Base-by-base conservation (phyloP, 441 rosid genomes). In the Populus hybrid region DNA sequence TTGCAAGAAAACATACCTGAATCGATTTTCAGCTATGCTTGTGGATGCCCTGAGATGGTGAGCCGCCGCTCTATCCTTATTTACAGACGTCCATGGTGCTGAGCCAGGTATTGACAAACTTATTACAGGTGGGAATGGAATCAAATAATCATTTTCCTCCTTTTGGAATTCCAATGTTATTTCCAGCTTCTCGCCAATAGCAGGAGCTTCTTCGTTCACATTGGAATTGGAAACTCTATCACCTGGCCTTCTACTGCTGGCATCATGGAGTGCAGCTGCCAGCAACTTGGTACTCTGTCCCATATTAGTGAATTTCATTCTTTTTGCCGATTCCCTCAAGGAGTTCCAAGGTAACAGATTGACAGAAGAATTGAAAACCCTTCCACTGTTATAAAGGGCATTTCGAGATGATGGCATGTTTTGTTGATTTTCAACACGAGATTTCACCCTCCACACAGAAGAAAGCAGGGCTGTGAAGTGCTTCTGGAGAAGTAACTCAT, bases 391-490 rank as follows among this genome's bases (percentile, higher is more conserved):
- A 77, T 77, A 78, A 40, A 90, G 85, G 82, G 86, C 89, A 85
- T 88, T 90, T 74, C 83, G 82, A 35, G 90, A 76, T 42, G 87
- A 84, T 20, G 81, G 71, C 72, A 84, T 82, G 50, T 59, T 87
- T 75, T 79, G 85, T 65, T 72, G 80, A 23, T 38, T 73, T 71
- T 86, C 88, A 75, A 53, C 67, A 73, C 46, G 81, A 65, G 83
- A 78, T 12, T 83, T 81, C 72, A 69, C 82, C 90, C 87, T 90
- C 99, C 99, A 93, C 20, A 89, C 88, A 20, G 99, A 83, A 72
- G 98, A 86, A 75, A 97, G 93, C 80, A 97, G 82, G 70, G 94
- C 94, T 14, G 94, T 87, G 80, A 93, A 97, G 86, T 97, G 99
- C 85, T 84, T 93, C 84, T 92, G 99, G 70, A 97, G 94, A 74